These are phyloP conservation scores for Helotiales sp. DNA, from an alignment of 2,329 filamentous ascomycete species.

Conservation along the genomic window DNA sequence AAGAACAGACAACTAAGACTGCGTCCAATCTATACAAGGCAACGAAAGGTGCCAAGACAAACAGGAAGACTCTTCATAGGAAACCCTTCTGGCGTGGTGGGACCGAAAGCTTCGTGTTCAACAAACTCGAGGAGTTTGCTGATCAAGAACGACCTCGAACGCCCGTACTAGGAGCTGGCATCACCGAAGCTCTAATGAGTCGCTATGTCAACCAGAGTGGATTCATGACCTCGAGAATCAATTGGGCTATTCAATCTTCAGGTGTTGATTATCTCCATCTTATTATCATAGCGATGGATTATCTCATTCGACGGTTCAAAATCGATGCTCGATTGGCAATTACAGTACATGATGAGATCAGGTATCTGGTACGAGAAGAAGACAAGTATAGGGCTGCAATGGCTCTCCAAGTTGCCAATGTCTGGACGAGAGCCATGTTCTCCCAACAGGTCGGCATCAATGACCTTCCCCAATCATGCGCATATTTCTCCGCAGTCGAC, in stretches of 20 bases:
- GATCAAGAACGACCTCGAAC: constrained; percentile 90
- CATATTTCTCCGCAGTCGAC: constrained; percentile 94
- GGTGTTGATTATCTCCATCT: constrained; percentile 97
- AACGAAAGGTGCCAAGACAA: constrained; percentile 89
- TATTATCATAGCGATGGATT: constrained; percentile 92
- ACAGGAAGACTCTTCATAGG: constrained; percentile 68
- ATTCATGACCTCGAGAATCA: constrained; percentile 95
- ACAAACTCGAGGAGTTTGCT: constrained; percentile 95
- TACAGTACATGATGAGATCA: constrained; percentile 96
- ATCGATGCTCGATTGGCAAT: constrained; percentile 84
- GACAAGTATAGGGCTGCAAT: constrained; percentile 89
- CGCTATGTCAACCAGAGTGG: constrained; percentile 84
- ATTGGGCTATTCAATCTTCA: constrained; percentile 98
- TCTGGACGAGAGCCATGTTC: constrained; percentile 98
- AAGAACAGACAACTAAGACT: constrained; percentile 72
- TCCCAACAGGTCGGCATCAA: constrained; percentile 94
- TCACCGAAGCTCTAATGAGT: constrained; percentile 91
- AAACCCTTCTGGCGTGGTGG: constrained; percentile 91
- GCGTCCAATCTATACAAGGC: constrained; percentile 81
- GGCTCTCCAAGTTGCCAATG: constrained; percentile 88
- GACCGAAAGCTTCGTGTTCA: constrained; percentile 97
- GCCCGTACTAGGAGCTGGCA: constrained; percentile 89
- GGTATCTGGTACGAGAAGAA: constrained; percentile 82
- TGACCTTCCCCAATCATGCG: constrained; percentile 89
- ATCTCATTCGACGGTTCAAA: constrained; percentile 81